These are phyloP conservation scores for Populus hybrid DNA, from an alignment of 441 rosid genomes.

Conservation along the genomic window DNA sequence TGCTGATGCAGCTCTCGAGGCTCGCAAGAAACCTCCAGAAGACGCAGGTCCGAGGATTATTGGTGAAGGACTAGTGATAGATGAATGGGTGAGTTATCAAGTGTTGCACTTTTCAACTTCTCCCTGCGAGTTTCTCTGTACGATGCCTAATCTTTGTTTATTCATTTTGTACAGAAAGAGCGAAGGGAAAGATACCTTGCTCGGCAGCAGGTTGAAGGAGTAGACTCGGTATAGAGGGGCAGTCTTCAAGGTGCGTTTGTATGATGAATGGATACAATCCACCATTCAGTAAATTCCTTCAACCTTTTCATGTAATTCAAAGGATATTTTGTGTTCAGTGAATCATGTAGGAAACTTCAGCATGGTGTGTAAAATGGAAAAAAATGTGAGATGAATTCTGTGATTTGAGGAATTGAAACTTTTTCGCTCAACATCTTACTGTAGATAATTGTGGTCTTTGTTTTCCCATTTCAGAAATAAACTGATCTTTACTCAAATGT, in stretches of 20 bases:
- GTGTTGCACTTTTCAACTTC: neutral
- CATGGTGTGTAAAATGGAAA: slow-evolving; percentile 20
- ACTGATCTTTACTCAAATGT: neutral
- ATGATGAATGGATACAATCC: slow-evolving; percentile 9
- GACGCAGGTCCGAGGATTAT: slow-evolving; percentile 43
- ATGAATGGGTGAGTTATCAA: slow-evolving; percentile 65
- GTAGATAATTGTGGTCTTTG: slow-evolving; percentile 35
- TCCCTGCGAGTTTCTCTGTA: neutral
- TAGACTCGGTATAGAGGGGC: slow-evolving; percentile 39
- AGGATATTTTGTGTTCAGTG: slow-evolving; percentile 13
- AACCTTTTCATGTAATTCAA: slow-evolving; percentile 24
- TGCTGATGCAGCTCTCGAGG: slow-evolving; percentile 64
- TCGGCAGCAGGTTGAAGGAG: slow-evolving; percentile 44
- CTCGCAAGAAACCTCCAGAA: slow-evolving; percentile 58
- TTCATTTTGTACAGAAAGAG: slow-evolving; percentile 39
- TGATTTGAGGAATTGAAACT: slow-evolving; percentile 26
- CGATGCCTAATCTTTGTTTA: neutral
- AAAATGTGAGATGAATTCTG: slow-evolving; percentile 28
- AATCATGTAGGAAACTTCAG: slow-evolving; percentile 23
- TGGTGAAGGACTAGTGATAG: slow-evolving; percentile 77
- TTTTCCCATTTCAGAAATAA: slow-evolving; percentile 5
- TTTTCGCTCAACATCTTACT: slow-evolving; percentile 3
- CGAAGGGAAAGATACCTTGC: slow-evolving; percentile 62
- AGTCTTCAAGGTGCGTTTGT: slow-evolving; percentile 9
- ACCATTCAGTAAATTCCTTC: slow-evolving; percentile 19